Evolutionary conservation across 140 eudicot species (phyloP).

Genomic region (Cichorium intybus): DNA sequence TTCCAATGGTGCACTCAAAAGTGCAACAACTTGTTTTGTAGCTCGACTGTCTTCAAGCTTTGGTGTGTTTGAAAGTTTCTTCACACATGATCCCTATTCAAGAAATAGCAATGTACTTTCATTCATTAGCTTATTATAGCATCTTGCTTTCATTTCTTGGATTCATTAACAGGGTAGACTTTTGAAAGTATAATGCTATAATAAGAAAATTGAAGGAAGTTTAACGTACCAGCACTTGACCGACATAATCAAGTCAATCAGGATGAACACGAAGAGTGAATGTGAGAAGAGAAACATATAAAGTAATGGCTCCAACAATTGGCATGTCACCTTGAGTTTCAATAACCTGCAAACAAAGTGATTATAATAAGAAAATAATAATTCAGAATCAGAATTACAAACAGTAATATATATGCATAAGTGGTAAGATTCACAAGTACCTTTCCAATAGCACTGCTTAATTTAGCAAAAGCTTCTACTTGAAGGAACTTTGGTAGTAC

Average conservation of each 20-base stretch:
- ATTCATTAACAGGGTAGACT: too few relatives aligned
- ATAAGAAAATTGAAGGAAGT: neutral
- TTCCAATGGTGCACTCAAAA: conserved; percentile 93
- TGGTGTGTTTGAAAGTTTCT: conserved; percentile 74
- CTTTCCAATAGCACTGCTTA: conserved; percentile 94
- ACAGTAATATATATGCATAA: neutral
- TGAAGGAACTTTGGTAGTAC: conserved; percentile 86
- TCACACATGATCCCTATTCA: conserved; percentile 85
- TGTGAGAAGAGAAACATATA: conserved; percentile 90
- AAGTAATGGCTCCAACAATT: conserved; percentile 84
- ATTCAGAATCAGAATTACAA: too few relatives aligned
- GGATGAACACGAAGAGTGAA: conserved; percentile 97
- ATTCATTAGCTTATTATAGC: too few relatives aligned
- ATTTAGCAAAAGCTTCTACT: conserved; percentile 94
- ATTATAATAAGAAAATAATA: neutral
- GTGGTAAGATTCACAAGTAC: conserved; percentile 33
- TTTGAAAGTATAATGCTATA: too few relatives aligned
- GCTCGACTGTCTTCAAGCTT: conserved; percentile 93
- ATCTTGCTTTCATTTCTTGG: too few relatives aligned
- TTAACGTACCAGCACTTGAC: conserved; percentile 90
- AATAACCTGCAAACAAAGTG: conserved; percentile 61
- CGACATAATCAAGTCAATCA: conserved; percentile 97
- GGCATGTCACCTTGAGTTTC: conserved; percentile 98
- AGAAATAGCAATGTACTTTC: neutral
- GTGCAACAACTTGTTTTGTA: conserved; percentile 97